Base-by-base conservation (phyloP, 495 filamentous ascomycete genomes). In the Corynascus novoguineensis region DNA sequence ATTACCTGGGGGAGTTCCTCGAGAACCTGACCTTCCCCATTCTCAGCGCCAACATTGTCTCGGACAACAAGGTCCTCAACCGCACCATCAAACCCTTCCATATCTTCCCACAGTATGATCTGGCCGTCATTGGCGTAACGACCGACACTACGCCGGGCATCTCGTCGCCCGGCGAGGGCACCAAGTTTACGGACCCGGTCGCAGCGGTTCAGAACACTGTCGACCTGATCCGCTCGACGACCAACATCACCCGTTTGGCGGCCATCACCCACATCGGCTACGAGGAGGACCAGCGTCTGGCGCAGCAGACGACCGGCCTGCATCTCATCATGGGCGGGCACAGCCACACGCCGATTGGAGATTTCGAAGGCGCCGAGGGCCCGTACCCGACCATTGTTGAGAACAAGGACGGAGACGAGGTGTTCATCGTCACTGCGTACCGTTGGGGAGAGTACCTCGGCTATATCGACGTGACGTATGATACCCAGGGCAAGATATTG, bases 231-330 rank as follows among this genome's bases (percentile, higher is more conserved):
- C 71, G 71, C 35, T 53, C 61, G 19, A 74, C 71, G 8, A 68
- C 68, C 29, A 75, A 75, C 55, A 76, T 84, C 65, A 80, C 71
- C 21, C 73, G 79, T 38, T 78, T 83, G 48, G 77, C 73, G 0
- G 78, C 80, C 21, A 70, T 84, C 40, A 85, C 81, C 2, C 81
- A 83, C 67, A 82, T 83, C 57, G 81, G 79, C 21, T 83, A 81
- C 63, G 75, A 79, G 9, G 71, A 78, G 40, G 81, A 84, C 62
- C 72, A 79, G 57, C 69, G 74, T 24, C 71, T 84, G 19, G 81
- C 81, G 12, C 62, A 67, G 38, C 64, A 73, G 37, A 81, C 77
- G 0, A 71, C 69, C 19, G 80, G 79, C 1, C 69, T 84, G 25
- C 68, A 80, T 21, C 71, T 83, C 19, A 83, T 84, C 68, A 77